Evolutionary conservation across 352 stramenopile species (phyloP), one percentile per base, ranked within the genome.

Genomic region (Pythium insidiosum): DNA sequence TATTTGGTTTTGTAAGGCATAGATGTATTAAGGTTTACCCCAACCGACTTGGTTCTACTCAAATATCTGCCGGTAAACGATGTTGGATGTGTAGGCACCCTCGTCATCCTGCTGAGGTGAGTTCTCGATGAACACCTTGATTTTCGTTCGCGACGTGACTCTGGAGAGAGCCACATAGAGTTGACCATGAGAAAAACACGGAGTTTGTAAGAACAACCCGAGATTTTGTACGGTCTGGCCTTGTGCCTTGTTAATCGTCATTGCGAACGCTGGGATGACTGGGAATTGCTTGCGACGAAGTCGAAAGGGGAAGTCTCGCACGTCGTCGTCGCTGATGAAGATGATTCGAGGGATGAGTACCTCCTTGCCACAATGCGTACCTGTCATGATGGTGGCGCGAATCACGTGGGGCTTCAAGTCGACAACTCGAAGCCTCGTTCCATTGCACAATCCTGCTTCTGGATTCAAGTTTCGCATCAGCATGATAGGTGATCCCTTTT

Each of bases 211-310:
- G 40, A 56, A 63, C 13, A 68, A 20, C 2, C 47, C 58, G 12
- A 66, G 16, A 6, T 68, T 58, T 6, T 58, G 28, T 15, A 73
- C 35, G 5, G 63, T 64, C 37, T 66, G 60, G 10, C 50, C 53
- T 52, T 70, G 57, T 0, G 48, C 58, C 18, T 74, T 70, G 48
- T 66, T 68, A 29, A 68, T 66, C 0, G 57, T 66, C 60, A 70
- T 70, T 0, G 50, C 53, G 19, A 66, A 70, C 0, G 57, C 45
- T 12, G 51, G 26, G n/a, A 57, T 18, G 0, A 74, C 41, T 0
- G 54, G 53, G 15, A 72, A 68, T 37, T 66, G 58, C 5, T 50
- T 58, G 0, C 43, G 28, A 11, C 37, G 25, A 19, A 73, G 37
- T 0, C 30, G 48, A 20, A 64, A 73, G 0, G 49, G 52, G 15